Conservation (phyloP, 805 yeast genomes). For the Metschnikowia reukaufii region DNA sequence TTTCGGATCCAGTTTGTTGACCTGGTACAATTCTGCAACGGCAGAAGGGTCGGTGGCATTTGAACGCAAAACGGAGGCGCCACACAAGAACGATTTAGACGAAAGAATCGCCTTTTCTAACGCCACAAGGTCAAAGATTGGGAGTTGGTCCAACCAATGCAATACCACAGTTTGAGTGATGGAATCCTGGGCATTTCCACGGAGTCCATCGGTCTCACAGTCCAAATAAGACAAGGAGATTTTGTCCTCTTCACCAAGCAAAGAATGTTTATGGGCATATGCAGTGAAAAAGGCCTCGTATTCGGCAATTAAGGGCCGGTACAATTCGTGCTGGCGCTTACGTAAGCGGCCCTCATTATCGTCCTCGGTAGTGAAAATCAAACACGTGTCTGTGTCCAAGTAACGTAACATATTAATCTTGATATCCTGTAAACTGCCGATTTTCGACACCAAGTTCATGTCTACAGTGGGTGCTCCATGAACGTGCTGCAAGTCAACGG, state of each 20-base stretch:
- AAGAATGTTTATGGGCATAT: conserved; percentile 30
- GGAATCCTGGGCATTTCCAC: conserved; percentile 72
- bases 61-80: conserved; percentile 62
- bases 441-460: conserved; percentile 52
- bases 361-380: conserved; percentile 74
- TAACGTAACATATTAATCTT: conserved; percentile 68
- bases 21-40: conserved; percentile 31
- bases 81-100: conserved; percentile 84
- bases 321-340: conserved; percentile 72
- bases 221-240: conserved; percentile 63
- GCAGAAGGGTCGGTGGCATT: conserved; percentile 26
- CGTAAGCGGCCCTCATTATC: conserved; percentile 87
- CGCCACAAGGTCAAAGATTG: conserved; percentile 79
- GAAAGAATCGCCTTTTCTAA: conserved; percentile 86
- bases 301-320: conserved; percentile 69
- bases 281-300: conserved; percentile 60
- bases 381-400: conserved; percentile 89
- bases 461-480: conserved; percentile 36
- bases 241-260: conserved; percentile 24
- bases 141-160: conserved; percentile 62
- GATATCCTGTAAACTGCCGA: conserved; percentile 60
- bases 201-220: conserved; percentile 75
- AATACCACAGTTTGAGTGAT: conserved; percentile 61
- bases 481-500: conserved; percentile 63
- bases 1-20: conserved; percentile 31